Evolutionary conservation across 768 basidiomycete species (phyloP).

Genomic region (Brasilioporus rufonigricans): DNA sequence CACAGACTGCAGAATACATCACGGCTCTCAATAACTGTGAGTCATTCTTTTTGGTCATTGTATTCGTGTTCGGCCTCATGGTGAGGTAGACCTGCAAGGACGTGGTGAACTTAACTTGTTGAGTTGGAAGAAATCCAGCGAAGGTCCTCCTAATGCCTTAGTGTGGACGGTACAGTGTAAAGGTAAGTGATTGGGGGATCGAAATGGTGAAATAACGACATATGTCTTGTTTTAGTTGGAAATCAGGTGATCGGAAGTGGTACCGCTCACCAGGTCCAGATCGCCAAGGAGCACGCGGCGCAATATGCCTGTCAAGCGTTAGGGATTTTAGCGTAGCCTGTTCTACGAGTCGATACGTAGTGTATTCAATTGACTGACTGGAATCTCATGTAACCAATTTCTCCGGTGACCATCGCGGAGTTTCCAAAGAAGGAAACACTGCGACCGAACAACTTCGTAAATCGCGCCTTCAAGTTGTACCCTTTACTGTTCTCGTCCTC

Average conservation of each 20-base stretch:
- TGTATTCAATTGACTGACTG: background rate
- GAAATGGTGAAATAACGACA: background rate
- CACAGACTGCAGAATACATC: slow-evolving; percentile 25
- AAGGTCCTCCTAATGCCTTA: slow-evolving; percentile 42
- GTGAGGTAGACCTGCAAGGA: slow-evolving; percentile 37
- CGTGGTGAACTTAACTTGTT: slow-evolving; percentile 31
- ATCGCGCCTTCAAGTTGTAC: background rate
- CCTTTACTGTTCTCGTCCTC: background rate
- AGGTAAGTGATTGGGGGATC: slow-evolving; percentile 36
- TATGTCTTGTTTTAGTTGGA: slow-evolving; percentile 38
- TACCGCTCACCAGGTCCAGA: slow-evolving; percentile 40
- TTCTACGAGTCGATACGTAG: slow-evolving; percentile 2
- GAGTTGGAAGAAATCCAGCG: slow-evolving; percentile 38
- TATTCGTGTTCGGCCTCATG: background rate
- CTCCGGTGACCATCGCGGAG: slow-evolving; percentile 23
- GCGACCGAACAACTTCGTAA: background rate
- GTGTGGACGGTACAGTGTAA: slow-evolving; percentile 58
- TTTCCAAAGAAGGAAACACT: slow-evolving; percentile 22
- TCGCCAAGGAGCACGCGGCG: slow-evolving; percentile 50
- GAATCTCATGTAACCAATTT: background rate
- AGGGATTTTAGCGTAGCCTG: slow-evolving; percentile 16
- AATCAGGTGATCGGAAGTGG: slow-evolving; percentile 49
- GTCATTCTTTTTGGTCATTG: slow-evolving; percentile 9
- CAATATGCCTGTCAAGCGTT: slow-evolving; percentile 39
- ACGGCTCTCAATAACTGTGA: slow-evolving; percentile 48